These are phyloP conservation scores for Excoecaria cochinchinensis DNA, from an alignment of 345 rosid genomes.

Conservation along the genomic window DNA sequence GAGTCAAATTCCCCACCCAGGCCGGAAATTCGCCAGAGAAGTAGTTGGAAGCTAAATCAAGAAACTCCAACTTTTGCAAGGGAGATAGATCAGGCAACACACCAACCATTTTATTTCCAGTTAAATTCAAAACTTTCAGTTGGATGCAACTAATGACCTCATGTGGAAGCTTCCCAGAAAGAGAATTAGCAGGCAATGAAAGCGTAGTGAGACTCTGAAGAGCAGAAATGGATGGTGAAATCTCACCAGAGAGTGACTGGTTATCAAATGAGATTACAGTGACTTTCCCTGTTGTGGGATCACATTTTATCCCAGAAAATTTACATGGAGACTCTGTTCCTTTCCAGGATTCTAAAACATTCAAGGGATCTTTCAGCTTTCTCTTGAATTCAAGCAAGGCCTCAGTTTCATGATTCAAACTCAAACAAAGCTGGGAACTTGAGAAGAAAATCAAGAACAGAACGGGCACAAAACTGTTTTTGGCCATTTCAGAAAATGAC, in stretches of 20 bases:
- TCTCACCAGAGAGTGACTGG: slow-evolving; percentile 56
- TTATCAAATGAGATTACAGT: slow-evolving; percentile 45
- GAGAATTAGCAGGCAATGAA: slow-evolving; percentile 43
- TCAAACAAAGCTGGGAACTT: slow-evolving; percentile 38
- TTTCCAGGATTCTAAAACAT: slow-evolving; percentile 63
- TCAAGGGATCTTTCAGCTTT: slow-evolving; percentile 55
- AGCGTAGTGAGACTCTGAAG: slow-evolving; percentile 49
- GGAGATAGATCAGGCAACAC: slow-evolving; percentile 59
- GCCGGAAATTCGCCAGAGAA: slow-evolving; percentile 59
- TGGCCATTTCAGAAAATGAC: slow-evolving; percentile 5
- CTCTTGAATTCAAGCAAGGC: slow-evolving; percentile 69
- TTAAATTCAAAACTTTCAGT: slow-evolving; percentile 60
- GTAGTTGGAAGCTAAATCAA: slow-evolving; percentile 52
- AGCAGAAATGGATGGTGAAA: slow-evolving; percentile 56
- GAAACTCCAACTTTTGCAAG: slow-evolving; percentile 43
- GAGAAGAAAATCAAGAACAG: slow-evolving; percentile 23
- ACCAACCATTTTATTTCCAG: slow-evolving; percentile 52
- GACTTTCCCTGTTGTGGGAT: slow-evolving; percentile 45
- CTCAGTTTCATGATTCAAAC: slow-evolving; percentile 42
- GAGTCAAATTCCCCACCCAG: slow-evolving; percentile 65
- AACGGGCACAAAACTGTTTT: slow-evolving; percentile 8
- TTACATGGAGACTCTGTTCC: slow-evolving; percentile 56
- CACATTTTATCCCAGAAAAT: slow-evolving; percentile 63
- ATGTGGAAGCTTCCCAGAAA: slow-evolving; percentile 59
- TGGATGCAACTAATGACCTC: slow-evolving; percentile 43